Evolutionary conservation across 129 eudicot species (phyloP), one percentile per base, ranked within the genome.

Genomic region (Ambrosia trifida): DNA sequence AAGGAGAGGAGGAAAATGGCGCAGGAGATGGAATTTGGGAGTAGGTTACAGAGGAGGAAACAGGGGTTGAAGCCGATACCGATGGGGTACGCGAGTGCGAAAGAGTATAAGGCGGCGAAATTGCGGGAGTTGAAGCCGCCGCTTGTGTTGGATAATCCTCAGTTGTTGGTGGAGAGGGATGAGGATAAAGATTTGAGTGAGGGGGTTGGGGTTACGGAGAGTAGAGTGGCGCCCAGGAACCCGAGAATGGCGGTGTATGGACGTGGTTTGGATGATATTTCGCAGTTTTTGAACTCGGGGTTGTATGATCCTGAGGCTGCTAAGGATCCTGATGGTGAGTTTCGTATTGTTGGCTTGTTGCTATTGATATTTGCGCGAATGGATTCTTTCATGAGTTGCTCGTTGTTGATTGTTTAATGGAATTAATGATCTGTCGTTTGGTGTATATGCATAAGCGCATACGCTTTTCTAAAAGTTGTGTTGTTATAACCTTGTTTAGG

Each of bases 171-270:
- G 75, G 74, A 72, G 28, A 57, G 31, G 4, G 52, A 73, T 38
- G 51, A 46, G 3, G 32, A 36, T n/a, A 16, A 49, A 0, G 46
- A 14, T 13, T 43, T 6, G 2, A 12, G 4, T 36, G 80, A 35
- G 36, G 86, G 9, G 64, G 62, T 33, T 2, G 66, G 19, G 18
- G 76, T 0, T 24, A 24, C 1, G 28, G 69, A 74, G 12, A 58
- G 68, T n/a, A 86, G 97, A 77, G 91, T 86, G 41, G 79, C 78
- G 28, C 94, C 96, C 0, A 84, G 80, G 79, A 90, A 90, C 53
- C 97, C 97, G 31, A 84, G 85, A 77, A 74, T 80, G 91, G 96
- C 84, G 1, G 99, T 95, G 5, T 95, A 95, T 74, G 97, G 97
- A 4, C 81, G 86, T 0, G 78, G 84, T 66, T 85, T 94, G 86